Percentiles rank a stretch among this genome's conserved stretches.
Evolutionary conservation across 768 basidiomycete species (phyloP).

Genomic region (Kwoniella dendrophila): DNA sequence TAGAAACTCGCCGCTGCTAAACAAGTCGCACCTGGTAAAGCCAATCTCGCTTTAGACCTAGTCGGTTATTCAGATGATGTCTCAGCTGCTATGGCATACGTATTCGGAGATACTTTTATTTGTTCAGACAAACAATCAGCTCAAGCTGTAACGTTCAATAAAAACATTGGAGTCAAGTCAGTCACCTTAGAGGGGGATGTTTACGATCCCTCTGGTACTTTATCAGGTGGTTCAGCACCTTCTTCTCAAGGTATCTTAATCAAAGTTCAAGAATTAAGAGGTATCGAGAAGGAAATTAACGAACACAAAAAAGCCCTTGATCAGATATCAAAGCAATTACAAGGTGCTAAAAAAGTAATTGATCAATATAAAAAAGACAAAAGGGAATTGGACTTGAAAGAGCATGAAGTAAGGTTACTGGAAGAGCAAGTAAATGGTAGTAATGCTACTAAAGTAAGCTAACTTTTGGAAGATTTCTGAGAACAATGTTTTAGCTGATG

Average conservation of each 20-base stretch:
- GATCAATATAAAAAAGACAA: conserved; percentile 59
- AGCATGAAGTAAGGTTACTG: conserved; percentile 78
- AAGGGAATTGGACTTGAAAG: conserved; percentile 81
- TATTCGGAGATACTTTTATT: conserved; percentile 89
- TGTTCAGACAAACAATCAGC: conserved; percentile 87
- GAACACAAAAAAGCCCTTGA: conserved; percentile 61
- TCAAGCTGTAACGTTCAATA: conserved; percentile 80
- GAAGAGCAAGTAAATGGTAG: conserved; percentile 84
- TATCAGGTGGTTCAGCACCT: conserved; percentile 87
- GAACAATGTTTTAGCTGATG: neutral
- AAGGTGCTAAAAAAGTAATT: conserved; percentile 57
- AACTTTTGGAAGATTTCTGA: neutral
- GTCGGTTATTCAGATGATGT: conserved; percentile 81
- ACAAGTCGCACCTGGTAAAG: conserved; percentile 74
- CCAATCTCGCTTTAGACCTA: conserved; percentile 81
- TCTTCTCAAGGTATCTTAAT: conserved; percentile 70
- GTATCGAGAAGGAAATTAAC: conserved; percentile 65
- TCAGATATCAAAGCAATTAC: conserved; percentile 64
- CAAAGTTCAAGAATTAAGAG: conserved; percentile 78
- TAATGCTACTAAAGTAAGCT: conserved; percentile 79
- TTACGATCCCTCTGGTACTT: conserved; percentile 92
- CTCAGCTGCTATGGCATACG: conserved; percentile 83
- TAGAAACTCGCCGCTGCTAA: conserved; percentile 79
- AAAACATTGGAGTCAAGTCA: conserved; percentile 70
- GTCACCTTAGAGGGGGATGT: conserved; percentile 94